Evolutionary conservation across 2,329 filamentous ascomycete species (phyloP).

Genomic region (Aureobasidium sp.): DNA sequence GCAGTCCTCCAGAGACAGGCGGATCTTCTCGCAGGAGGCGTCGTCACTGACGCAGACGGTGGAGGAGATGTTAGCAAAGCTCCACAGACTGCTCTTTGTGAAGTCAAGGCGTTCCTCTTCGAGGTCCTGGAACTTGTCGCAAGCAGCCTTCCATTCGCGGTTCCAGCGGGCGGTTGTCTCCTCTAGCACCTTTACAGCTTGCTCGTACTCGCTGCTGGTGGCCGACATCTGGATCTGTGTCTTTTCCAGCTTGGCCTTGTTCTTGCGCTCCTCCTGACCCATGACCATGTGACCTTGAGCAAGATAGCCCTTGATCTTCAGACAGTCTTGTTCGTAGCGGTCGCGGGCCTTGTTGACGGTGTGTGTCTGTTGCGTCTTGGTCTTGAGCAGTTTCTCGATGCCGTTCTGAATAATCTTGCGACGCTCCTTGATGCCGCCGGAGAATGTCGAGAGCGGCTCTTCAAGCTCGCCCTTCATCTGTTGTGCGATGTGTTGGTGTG

Average conservation of each 20-base stretch:
- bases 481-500: conserved; percentile 77
- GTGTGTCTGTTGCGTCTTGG: conserved; percentile 85
- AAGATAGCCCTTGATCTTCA: conserved; percentile 97
- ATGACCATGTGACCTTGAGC: conserved; percentile 99
- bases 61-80: conserved; percentile 92
- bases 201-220: conserved; percentile 89
- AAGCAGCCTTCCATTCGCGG: conserved; percentile 93
- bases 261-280: conserved; percentile 97
- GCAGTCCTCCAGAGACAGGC: conserved; percentile 85
- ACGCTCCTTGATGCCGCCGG: conserved; percentile 90
- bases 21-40: conserved; percentile 90
- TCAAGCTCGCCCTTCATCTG: conserved; percentile 97
- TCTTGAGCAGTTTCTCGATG: conserved; percentile 88
- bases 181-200: conserved; percentile 83
- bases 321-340: conserved; percentile 91
- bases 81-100: conserved; percentile 96
- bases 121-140: conserved; percentile 96
- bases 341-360: conserved; percentile 92
- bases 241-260: conserved; percentile 97
- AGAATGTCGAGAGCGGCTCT: conserved; percentile 83
- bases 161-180: conserved; percentile 96
- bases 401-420: conserved; percentile 92
- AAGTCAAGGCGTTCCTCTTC: conserved; percentile 97
- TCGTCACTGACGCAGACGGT: conserved; percentile 98
- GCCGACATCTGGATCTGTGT: conserved; percentile 90